Evolutionary conservation across 176 grass and related monocot species (phyloP).

Genomic region (Pontederia paniculata): DNA sequence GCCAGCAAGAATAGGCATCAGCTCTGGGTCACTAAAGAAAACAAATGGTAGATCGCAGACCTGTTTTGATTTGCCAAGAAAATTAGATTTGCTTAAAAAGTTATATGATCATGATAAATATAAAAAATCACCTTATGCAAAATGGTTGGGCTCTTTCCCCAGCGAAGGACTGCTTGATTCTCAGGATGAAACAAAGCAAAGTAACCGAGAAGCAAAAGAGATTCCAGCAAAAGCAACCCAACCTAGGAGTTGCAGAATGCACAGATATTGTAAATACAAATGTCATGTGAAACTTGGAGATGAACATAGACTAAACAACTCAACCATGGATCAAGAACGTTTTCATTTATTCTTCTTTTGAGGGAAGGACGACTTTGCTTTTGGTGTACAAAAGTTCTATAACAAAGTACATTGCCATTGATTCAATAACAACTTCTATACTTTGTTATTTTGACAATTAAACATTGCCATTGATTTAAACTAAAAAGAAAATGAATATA

Average conservation of each 20-base stretch:
- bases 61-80: slow-evolving; percentile 33
- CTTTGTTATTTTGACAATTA: too few species aligned
- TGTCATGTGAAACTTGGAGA: too few species aligned
- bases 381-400: too few species aligned
- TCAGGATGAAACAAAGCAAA: slow-evolving; percentile 97
- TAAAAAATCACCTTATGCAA: slow-evolving; percentile 67
- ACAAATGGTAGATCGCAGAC: slow-evolving; percentile 94
- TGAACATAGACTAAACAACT: too few species aligned
- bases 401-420: too few species aligned
- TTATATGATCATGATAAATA: slow-evolving; percentile 14
- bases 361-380: too few species aligned
- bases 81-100: slow-evolving; percentile 25
- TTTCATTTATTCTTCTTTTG: too few species aligned
- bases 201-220: slow-evolving; percentile 79
- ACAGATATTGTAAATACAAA: too few species aligned
- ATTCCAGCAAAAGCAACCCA: slow-evolving; percentile 84
- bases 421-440: too few species aligned
- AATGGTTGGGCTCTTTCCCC: slow-evolving; percentile 99
- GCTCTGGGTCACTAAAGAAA: slow-evolving; percentile 83
- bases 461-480: too few species aligned
- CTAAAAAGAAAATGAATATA: too few species aligned
- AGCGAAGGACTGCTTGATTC: slow-evolving; percentile 96
- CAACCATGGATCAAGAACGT: too few species aligned
- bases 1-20: slow-evolving; percentile 77
- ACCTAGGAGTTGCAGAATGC: slow-evolving; percentile 29